These are phyloP conservation scores for Panicum hallii DNA, from an alignment of 202 grass and related monocot genomes.

Conservation along the genomic window DNA sequence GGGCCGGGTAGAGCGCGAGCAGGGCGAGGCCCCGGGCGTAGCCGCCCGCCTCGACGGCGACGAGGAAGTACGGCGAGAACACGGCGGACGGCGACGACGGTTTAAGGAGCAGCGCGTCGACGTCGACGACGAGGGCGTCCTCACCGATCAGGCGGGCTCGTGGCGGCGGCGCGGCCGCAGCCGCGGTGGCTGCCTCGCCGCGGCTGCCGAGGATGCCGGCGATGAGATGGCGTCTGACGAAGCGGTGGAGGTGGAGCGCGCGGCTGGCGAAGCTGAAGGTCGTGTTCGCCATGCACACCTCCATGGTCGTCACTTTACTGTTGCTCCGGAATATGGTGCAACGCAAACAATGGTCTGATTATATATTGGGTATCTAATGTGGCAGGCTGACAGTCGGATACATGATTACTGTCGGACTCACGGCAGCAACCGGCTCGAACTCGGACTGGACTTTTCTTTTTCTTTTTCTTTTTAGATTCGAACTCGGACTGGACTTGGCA, in stretches of 20 bases:
- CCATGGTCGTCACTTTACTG: background rate
- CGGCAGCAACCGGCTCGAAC: too few relatives aligned
- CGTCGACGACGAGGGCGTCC: conserved; percentile 24
- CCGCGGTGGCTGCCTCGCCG: background rate
- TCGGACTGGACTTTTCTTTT: too few relatives aligned
- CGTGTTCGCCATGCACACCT: background rate
- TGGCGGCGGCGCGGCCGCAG: background rate
- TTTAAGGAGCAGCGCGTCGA: conserved; percentile 37
- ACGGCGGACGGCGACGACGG: background rate
- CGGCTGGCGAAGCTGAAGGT: background rate
- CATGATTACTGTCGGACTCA: too few relatives aligned
- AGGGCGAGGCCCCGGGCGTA: conserved; percentile 45
- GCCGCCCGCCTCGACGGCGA: conserved; percentile 52
- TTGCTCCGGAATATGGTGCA: too few relatives aligned
- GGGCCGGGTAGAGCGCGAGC: conserved; percentile 46
- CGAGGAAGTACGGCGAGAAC: conserved; percentile 48
- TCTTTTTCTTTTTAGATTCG: too few relatives aligned
- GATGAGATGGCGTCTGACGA: background rate
- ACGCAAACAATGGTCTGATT: too few relatives aligned
- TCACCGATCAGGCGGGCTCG: background rate
- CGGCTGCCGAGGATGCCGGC: background rate
- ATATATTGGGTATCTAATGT: too few relatives aligned
- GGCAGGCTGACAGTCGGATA: too few relatives aligned
- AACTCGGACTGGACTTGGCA: too few relatives aligned
- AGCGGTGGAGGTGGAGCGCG: conserved; percentile 4